Evolutionary conservation across 176 grass and related monocot genomes (phyloP).

Genomic region (Ananas comosus): DNA sequence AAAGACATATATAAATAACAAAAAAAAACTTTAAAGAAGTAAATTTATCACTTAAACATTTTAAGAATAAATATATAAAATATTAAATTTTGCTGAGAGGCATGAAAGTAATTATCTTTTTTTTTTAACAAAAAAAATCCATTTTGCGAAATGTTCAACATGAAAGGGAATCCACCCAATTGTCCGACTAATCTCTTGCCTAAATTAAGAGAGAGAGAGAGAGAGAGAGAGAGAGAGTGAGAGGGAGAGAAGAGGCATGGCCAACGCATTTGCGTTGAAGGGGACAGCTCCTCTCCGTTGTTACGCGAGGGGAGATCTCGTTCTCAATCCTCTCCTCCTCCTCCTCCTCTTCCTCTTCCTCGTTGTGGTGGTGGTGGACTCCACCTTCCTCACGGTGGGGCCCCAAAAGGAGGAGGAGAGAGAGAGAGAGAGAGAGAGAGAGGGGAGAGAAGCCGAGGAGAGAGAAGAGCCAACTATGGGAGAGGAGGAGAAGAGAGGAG

Average conservation of each 20-base stretch:
- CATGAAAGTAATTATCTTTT: too few relatives aligned
- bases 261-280: background rate
- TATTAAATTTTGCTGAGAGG: too few relatives aligned
- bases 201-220: constrained; percentile 2
- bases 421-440: background rate
- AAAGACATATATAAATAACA: too few relatives aligned
- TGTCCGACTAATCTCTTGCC: background rate
- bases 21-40: too few relatives aligned
- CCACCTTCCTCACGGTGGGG: background rate
- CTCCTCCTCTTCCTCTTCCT: background rate
- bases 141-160: too few relatives aligned
- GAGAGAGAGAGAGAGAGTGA: constrained; percentile 9
- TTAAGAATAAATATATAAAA: too few relatives aligned
- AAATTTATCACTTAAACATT: too few relatives aligned
- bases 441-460: background rate
- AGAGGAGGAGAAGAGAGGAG: background rate
- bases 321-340: too few relatives aligned
- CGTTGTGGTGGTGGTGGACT: background rate
- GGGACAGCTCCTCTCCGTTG: constrained; percentile 27
- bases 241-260: background rate
- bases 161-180: too few relatives aligned
- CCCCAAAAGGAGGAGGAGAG: background rate
- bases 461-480: background rate
- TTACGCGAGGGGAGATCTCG: constrained; percentile 14
- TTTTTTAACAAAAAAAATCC: too few relatives aligned